Evolutionary conservation across 1,284 basidiomycete genomes (phyloP).

Genomic region (Austroboletus novae-zelandiae): DNA sequence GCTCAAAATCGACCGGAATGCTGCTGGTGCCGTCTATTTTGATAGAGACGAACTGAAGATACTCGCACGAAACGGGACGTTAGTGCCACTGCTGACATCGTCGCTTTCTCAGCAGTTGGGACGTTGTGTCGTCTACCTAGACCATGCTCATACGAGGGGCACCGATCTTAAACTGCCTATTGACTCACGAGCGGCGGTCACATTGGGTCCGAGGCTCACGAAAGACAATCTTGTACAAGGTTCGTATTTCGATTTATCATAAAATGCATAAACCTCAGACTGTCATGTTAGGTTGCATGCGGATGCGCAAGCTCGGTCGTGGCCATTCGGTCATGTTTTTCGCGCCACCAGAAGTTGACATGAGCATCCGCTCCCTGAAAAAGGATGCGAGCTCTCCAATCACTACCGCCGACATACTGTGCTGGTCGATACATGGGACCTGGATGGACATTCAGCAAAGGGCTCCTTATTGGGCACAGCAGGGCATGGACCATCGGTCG

Average conservation of each 20-base stretch:
- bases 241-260: not conserved
- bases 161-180: not conserved
- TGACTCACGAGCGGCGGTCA: not conserved
- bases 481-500: too few relatives aligned
- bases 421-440: not conserved
- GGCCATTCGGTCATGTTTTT: not conserved
- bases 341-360: not conserved
- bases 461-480: too few relatives aligned
- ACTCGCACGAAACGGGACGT: not conserved
- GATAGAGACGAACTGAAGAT: too few relatives aligned
- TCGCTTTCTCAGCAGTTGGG: not conserved
- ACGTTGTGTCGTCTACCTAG: not conserved
- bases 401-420: not conserved
- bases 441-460: not conserved
- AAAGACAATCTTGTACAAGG: not conserved
- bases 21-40: too few relatives aligned
- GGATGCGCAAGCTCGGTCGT: not conserved
- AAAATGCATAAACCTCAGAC: too few relatives aligned
- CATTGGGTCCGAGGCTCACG: not conserved
- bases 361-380: not conserved
- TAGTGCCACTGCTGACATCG: not conserved
- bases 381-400: not conserved
- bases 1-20: not conserved
- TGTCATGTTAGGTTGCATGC: not conserved
- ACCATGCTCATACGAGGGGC: not conserved